Evolutionary conservation across 2,329 filamentous ascomycete species (phyloP), one percentile per base, ranked within the genome.

Genomic region (Elsinoe batatas): DNA sequence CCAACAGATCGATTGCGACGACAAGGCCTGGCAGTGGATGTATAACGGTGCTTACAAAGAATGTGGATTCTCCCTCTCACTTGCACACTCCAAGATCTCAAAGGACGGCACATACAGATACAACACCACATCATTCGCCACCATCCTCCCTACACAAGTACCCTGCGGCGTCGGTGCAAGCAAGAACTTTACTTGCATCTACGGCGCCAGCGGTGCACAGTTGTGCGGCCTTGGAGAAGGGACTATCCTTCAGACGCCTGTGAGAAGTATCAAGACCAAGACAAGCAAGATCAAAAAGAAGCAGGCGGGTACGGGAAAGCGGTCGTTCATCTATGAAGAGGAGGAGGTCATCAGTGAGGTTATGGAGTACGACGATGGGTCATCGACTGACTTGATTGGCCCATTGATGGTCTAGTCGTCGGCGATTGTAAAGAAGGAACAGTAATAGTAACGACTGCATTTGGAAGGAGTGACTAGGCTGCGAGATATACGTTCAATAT

Each of bases 131-230:
- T 51, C 47, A 15, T 51, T 51, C n/a, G 47, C 47, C 33, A 38
- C 26, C 12, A 33, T 51, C 5, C 10, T 51, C 2, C 47, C 47
- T 2, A 17, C 47, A 8, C 47, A 51, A 38, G 47, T 51, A 7
- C 47, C 47, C 32, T 51, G 47, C 18, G 47, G 47, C 30, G 33
- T 51, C 22, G 47, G 47, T 11, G 47, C 47, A 38, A 51, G 47
- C 47, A 36, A 38, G 33, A 51, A 51, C 47, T 51, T 51, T 33
- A 51, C 47, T n/a, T 51, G 47, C 32, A 51, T 51, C 17, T 51
- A 51, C 33, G 47, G 47, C 32, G 32, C 33, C 18, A 51, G 47
- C 13, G 47, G 47, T 8, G 47, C 47, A 13, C 47, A 51, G 18
- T 18, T 51, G 3, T 51, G 47, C 15, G 47, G 47, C n/a, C 47